Conservation (phyloP, 257 asterid genomes). For the Solanum sitiens region DNA sequence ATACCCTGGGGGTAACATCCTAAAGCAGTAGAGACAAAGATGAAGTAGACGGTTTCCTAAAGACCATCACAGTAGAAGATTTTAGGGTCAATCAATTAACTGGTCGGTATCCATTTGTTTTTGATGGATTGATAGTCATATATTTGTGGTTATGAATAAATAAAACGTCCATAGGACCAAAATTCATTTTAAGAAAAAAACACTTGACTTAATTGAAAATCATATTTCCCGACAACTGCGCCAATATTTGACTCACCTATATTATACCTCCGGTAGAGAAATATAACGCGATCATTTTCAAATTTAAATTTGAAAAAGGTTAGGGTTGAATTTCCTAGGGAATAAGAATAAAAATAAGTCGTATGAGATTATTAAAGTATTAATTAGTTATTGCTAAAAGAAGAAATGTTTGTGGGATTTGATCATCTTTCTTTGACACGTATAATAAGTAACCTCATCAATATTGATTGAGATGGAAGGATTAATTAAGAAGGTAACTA, state of each 20-base stretch:
- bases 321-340: too few relatives aligned
- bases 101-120: too few relatives aligned
- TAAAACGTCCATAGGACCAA: not conserved
- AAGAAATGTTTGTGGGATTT: not conserved
- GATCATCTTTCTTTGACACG: not conserved
- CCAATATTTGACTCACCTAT: not conserved
- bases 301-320: not conserved
- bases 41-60: not conserved
- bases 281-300: not conserved
- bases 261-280: not conserved
- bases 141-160: not conserved
- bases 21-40: not conserved
- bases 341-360: not conserved
- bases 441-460: not conserved
- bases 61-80: too few relatives aligned
- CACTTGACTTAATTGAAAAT: too few relatives aligned
- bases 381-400: not conserved
- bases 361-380: too few relatives aligned
- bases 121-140: not conserved
- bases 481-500: not conserved
- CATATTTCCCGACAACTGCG: too few relatives aligned
- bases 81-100: too few relatives aligned
- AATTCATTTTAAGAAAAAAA: too few relatives aligned
- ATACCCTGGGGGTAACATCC: not conserved
- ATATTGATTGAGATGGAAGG: too few relatives aligned